Conservation (phyloP, 345 rosid genomes). For the Chamaenerion angustifolium region DNA sequence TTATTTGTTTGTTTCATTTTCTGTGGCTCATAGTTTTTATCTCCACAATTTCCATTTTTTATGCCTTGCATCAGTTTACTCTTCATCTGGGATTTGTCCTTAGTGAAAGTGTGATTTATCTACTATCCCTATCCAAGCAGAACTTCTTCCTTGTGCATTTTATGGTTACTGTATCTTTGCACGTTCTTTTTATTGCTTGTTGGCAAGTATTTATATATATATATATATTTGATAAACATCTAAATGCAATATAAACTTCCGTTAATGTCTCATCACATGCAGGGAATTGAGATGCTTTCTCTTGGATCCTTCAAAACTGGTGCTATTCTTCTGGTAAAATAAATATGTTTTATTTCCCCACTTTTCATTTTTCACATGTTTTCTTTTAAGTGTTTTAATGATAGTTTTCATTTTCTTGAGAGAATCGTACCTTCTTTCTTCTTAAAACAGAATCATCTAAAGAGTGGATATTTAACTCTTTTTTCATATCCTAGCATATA, state of each 20-base stretch:
- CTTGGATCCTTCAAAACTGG: constrained; percentile 98
- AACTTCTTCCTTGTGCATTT: background rate
- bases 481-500: background rate
- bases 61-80: no score
- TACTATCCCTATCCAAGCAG: background rate
- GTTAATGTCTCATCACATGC: constrained; percentile 7
- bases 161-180: background rate
- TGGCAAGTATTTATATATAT: background rate
- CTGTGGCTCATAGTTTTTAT: no score
- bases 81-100: no score
- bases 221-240: background rate
- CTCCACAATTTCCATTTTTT: no score
- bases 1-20: no score
- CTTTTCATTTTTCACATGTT: background rate
- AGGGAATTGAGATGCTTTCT: constrained; percentile 99
- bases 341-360: background rate
- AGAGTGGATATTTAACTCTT: background rate
- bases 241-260: background rate
- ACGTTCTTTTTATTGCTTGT: background rate
- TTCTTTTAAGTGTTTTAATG: background rate
- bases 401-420: no score
- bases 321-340: constrained; percentile 57
- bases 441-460: no score
- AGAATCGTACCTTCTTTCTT: no score
- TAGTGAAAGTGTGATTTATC: background rate